Evolutionary conservation across 768 basidiomycete genomes (phyloP).

Genomic region (Trametes cinnabarina): DNA sequence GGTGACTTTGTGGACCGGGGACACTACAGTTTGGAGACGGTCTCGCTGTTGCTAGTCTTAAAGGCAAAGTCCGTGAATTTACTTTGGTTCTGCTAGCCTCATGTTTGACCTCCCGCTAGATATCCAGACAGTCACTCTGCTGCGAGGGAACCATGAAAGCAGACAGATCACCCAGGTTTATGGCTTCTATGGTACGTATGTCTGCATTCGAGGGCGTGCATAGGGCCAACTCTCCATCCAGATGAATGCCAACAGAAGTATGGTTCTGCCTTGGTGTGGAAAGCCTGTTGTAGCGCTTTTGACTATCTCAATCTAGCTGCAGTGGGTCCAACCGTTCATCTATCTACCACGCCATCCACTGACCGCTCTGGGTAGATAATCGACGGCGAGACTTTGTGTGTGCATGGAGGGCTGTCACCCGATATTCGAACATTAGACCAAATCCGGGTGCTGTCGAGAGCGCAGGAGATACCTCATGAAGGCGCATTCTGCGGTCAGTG

Average conservation of each 20-base stretch:
- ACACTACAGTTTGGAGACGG: conserved; percentile 93
- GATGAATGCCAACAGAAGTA: conserved; percentile 99
- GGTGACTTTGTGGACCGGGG: conserved; percentile 98
- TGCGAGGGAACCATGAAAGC: conserved; percentile 96
- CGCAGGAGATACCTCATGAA: conserved; percentile 98
- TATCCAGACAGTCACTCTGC: conserved; percentile 92
- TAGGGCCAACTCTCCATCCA: conserved; percentile 31
- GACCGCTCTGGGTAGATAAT: too few relatives aligned
- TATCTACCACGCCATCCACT: too few relatives aligned
- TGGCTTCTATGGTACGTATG: conserved; percentile 86
- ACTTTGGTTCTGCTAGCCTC: neutral
- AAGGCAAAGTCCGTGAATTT: conserved; percentile 69
- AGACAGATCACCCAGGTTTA: conserved; percentile 98
- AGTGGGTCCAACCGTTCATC: conserved; percentile 53
- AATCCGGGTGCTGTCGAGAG: conserved; percentile 85
- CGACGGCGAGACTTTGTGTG: conserved; percentile 88
- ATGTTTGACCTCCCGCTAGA: conserved; percentile 36
- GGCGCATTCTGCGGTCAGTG: conserved; percentile 90
- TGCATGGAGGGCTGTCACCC: conserved; percentile 94
- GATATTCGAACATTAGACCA: conserved; percentile 95
- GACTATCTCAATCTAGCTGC: conserved; percentile 95
- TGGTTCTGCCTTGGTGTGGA: conserved; percentile 93
- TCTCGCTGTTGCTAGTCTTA: conserved; percentile 81
- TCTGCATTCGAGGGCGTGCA: neutral
- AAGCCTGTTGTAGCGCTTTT: conserved; percentile 94